A percentile compares a stretch with the other conserved stretches of the same genome.
These are phyloP conservation scores for Macrolepiota dolichaula DNA, from an alignment of 768 basidiomycete species.

Conservation along the genomic window DNA sequence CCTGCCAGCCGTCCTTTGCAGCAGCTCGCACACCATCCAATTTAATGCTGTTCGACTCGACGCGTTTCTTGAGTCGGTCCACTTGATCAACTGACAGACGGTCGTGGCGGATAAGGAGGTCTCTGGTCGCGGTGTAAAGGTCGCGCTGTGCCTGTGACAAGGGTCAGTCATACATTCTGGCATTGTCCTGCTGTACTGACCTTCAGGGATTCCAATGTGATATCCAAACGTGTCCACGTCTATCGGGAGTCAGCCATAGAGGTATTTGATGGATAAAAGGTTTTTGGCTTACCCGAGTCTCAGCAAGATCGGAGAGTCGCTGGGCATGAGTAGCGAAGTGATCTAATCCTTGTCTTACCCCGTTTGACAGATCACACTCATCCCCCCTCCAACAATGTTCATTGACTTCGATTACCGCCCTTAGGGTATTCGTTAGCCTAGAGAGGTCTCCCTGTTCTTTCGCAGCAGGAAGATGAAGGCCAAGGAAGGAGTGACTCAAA, in stretches of 20 bases:
- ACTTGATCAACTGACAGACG: slow-evolving; percentile 88
- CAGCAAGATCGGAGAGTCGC: slow-evolving; percentile 69
- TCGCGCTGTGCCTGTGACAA: slow-evolving; percentile 51
- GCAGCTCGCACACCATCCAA: slow-evolving; percentile 68
- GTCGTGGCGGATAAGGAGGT: slow-evolving; percentile 84
- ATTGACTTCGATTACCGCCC: slow-evolving; percentile 74
- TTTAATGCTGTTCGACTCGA: slow-evolving; percentile 72
- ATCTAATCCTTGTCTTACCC: slow-evolving; percentile 69
- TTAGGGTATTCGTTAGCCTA: slow-evolving; percentile 78
- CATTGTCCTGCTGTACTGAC: slow-evolving; percentile 30
- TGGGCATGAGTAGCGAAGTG: slow-evolving; percentile 67
- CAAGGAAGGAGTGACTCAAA: slow-evolving; percentile 26
- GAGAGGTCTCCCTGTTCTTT: slow-evolving; percentile 74
- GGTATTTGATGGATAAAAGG: neutral
- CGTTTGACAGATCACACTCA: slow-evolving; percentile 75
- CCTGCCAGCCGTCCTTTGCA: slow-evolving; percentile 82
- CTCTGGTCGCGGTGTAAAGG: slow-evolving; percentile 82
- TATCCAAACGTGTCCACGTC: slow-evolving; percentile 62
- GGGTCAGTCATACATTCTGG: neutral
- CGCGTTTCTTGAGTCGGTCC: slow-evolving; percentile 82
- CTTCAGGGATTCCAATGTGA: slow-evolving; percentile 76
- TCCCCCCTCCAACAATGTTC: slow-evolving; percentile 83
- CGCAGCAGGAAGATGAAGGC: slow-evolving; percentile 21
- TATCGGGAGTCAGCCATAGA: slow-evolving; percentile 23
- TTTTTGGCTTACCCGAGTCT: slow-evolving; percentile 55